A percentile compares a stretch with the other conserved stretches of the same genome.
Evolutionary conservation across 805 yeast genomes (phyloP).

Genomic region (Starmerella sirachaensis): DNA sequence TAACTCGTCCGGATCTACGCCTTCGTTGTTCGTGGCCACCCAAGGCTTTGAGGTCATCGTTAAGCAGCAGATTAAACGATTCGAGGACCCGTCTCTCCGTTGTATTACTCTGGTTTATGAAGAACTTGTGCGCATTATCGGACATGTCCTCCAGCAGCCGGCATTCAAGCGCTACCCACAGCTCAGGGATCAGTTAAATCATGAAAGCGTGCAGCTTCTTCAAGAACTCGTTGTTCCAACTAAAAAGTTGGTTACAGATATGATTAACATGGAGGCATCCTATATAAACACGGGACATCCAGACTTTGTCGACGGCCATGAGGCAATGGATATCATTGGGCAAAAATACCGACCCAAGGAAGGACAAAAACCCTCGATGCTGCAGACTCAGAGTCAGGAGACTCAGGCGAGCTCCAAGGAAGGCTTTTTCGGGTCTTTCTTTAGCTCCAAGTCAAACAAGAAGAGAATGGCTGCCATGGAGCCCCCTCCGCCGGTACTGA

Average conservation of each 20-base stretch:
- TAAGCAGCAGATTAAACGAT: slow-evolving; percentile 82
- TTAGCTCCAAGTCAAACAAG: slow-evolving; percentile 71
- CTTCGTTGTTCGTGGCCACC: slow-evolving; percentile 92
- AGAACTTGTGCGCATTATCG: slow-evolving; percentile 80
- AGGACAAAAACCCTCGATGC: slow-evolving; percentile 71
- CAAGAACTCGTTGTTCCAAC: slow-evolving; percentile 76
- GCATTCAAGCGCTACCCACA: slow-evolving; percentile 82
- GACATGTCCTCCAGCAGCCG: slow-evolving; percentile 71
- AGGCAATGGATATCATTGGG: slow-evolving; percentile 85
- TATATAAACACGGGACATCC: slow-evolving; percentile 98
- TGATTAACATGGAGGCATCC: slow-evolving; percentile 77
- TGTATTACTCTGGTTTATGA: slow-evolving; percentile 87
- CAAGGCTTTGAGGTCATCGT: slow-evolving; percentile 94
- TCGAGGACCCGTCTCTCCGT: slow-evolving; percentile 84
- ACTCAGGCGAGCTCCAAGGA: slow-evolving; percentile 15
- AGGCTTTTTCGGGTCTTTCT: slow-evolving; percentile 94
- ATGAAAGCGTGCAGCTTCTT: slow-evolving; percentile 65
- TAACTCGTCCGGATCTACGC: slow-evolving; percentile 92
- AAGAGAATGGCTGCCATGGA: slow-evolving; percentile 92
- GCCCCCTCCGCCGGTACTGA: slow-evolving; percentile 89
- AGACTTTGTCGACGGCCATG: slow-evolving; percentile 85
- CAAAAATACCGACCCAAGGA: slow-evolving; percentile 60
- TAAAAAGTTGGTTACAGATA: slow-evolving; percentile 68
- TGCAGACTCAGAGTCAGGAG: slow-evolving; percentile 56
- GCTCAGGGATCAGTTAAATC: slow-evolving; percentile 74